phyloP scores from a whole-genome alignment of 495 filamentous ascomycete species.

The Annulohypoxylon moriforme region DNA sequence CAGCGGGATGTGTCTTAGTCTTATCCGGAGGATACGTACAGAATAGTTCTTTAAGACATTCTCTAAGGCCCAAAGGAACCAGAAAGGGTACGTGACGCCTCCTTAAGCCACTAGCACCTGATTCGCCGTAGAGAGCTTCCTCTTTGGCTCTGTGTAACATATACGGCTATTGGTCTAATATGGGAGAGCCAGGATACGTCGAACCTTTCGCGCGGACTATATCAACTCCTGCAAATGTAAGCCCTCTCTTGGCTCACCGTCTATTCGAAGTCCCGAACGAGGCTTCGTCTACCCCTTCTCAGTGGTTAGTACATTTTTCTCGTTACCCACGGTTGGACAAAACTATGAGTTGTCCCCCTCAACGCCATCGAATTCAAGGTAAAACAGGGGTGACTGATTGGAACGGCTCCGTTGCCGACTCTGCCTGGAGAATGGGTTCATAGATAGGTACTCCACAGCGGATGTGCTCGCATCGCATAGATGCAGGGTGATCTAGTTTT shows the following conservation, averaged over 20 bases:
- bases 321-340: slow-evolving; percentile 41
- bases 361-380: slow-evolving; percentile 41
- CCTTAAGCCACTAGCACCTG: slow-evolving; percentile 6
- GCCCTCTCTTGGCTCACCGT: slow-evolving; percentile 33
- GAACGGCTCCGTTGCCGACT: slow-evolving; percentile 46
- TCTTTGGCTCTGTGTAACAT: slow-evolving; percentile 17
- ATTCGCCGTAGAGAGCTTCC: slow-evolving; percentile 16
- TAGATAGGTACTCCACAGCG: slow-evolving; percentile 44
- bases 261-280: slow-evolving; percentile 28
- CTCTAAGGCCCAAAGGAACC: neutral
- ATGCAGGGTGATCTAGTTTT: slow-evolving; percentile 45
- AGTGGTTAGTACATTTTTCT: slow-evolving; percentile 28
- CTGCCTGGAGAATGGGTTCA: slow-evolving; percentile 44
- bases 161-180: slow-evolving; percentile 23
- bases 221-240: slow-evolving; percentile 23
- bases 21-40: slow-evolving; percentile 36
- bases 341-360: slow-evolving; percentile 45
- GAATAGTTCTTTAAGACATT: slow-evolving; percentile 35
- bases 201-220: slow-evolving; percentile 7
- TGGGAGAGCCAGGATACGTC: slow-evolving; percentile 30
- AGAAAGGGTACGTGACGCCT: slow-evolving; percentile 15
- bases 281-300: slow-evolving; percentile 33
- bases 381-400: slow-evolving; percentile 43
- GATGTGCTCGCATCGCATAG: slow-evolving; percentile 48
- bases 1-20: slow-evolving; percentile 43